Conservation (phyloP, 345 rosid species). For the Linum lewisii region DNA sequence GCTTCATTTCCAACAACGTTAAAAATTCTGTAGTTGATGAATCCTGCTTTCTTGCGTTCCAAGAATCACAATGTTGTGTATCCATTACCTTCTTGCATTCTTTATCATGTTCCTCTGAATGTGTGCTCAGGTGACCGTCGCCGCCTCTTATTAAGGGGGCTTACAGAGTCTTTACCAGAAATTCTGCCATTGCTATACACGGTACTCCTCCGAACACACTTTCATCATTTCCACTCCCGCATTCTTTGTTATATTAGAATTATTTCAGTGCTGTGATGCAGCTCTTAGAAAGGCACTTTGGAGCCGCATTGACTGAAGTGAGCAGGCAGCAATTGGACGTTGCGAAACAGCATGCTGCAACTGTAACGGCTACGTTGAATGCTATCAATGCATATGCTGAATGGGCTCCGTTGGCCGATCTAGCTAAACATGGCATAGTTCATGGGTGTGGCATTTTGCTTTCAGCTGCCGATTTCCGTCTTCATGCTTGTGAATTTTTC, state of each 20-base stretch:
- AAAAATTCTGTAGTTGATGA: background rate
- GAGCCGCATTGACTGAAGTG: conserved; percentile 59
- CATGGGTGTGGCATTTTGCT: conserved; percentile 86
- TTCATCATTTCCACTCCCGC: background rate
- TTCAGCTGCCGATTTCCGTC: conserved; percentile 74
- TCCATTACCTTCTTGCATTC: background rate
- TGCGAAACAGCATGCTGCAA: conserved; percentile 85
- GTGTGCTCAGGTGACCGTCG: conserved; percentile 70
- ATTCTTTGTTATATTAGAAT: conserved; percentile 8
- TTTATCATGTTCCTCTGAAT: conserved; percentile 19
- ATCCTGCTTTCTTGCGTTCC: background rate
- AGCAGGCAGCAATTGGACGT: conserved; percentile 52
- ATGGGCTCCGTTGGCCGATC: conserved; percentile 91
- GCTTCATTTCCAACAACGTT: background rate
- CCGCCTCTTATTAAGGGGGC: conserved; percentile 67
- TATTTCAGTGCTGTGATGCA: conserved; percentile 26
- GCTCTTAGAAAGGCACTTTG: conserved; percentile 86
- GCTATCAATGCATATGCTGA: conserved; percentile 90
- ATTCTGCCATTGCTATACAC: conserved; percentile 70
- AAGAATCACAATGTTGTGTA: too few species aligned
- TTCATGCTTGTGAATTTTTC: conserved; percentile 94
- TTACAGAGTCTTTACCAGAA: conserved; percentile 78
- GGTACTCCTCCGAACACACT: conserved; percentile 31
- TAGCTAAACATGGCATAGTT: conserved; percentile 73
- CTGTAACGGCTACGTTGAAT: conserved; percentile 70